Conservation (phyloP, 768 basidiomycete genomes). For the Tulasnella sp. region DNA sequence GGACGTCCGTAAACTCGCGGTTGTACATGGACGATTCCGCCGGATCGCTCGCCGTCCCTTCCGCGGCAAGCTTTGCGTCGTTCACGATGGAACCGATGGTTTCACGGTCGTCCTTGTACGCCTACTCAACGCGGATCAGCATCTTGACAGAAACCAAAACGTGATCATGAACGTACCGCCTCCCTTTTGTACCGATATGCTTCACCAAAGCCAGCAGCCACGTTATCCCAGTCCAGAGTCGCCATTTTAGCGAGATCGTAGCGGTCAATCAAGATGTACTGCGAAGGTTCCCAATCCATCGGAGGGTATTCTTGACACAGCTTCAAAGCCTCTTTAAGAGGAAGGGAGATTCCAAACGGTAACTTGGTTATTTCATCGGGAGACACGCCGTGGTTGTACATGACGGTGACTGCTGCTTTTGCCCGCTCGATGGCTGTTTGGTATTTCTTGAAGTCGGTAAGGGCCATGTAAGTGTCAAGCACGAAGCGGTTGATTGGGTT, state of each 20-base stretch:
- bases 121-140: conserved; percentile 10
- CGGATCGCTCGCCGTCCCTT: not conserved
- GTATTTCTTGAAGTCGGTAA: conserved; percentile 18
- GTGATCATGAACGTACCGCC: conserved; percentile 35
- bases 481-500: not conserved
- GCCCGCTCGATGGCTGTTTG: conserved; percentile 32
- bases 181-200: conserved; percentile 49
- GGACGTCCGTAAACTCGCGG: conserved; percentile 64
- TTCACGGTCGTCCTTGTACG: conserved; percentile 19
- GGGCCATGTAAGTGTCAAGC: conserved; percentile 17
- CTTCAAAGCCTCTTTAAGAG: conserved; percentile 73
- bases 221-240: conserved; percentile 23
- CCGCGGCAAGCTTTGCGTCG: conserved; percentile 12
- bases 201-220: conserved; percentile 23
- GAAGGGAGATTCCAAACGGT: conserved; percentile 59
- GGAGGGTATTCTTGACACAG: conserved; percentile 72
- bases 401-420: conserved; percentile 45
- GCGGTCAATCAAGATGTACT: conserved; percentile 58
- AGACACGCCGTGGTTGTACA: conserved; percentile 39
- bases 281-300: conserved; percentile 54
- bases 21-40: conserved; percentile 24
- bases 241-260: conserved; percentile 58
- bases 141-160: conserved; percentile 10
- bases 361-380: conserved; percentile 41
- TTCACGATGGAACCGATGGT: conserved; percentile 17